Base-by-base conservation (phyloP, 176 grass and related monocot genomes). In the Rhynchospora pubera region DNA sequence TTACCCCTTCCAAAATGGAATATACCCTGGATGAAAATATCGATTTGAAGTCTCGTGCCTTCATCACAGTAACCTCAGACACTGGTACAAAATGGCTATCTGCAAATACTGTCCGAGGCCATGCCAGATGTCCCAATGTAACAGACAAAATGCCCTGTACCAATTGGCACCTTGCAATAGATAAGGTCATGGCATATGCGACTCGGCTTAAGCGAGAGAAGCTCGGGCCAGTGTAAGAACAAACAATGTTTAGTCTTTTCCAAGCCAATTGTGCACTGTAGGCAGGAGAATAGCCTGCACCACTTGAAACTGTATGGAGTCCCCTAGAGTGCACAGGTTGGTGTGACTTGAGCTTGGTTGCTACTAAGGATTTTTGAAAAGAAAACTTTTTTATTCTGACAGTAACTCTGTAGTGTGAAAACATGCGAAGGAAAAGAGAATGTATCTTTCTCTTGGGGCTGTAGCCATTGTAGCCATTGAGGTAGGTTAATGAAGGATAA, bases 101-200 rank as follows among this genome's bases (percentile, higher is more conserved):
- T 60, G 94, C 92, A n/a, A 91, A 65, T 70, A 88, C 85, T 59
- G 82, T 87, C 18, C 21, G 87, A 13, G 71, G 45, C 74, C 89
- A 79, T 56, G 89, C 86, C 78, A 94, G 42, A 67, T 88, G 84
- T 65, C 94, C 87, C 65, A 89, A 79, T 86, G 78, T 75, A 76
- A 97, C 45, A 70, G 90, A 83, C 78, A 97, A 79, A 77, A 92
- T 63, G 14, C 85, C 87, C 77, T 86, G 94, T 53, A 94, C 76
- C n/a, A 97, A 43, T 66, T 94, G 88, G 30, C 84, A 94, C 64
- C 94, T 90, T 28, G 88, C 88, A 4, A 94, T 59, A 6, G 94
- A 97, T 79, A 91, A 71, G 57, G 90, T 89, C 48, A 94, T 44
- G 74, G 90, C 85, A 68, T 81, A 92, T 15, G 90, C 88, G 78